Evolutionary conservation across 164 flowering plant species (phyloP), one percentile per base, ranked within the genome.

Genomic region (Nymphaea thermarum): DNA sequence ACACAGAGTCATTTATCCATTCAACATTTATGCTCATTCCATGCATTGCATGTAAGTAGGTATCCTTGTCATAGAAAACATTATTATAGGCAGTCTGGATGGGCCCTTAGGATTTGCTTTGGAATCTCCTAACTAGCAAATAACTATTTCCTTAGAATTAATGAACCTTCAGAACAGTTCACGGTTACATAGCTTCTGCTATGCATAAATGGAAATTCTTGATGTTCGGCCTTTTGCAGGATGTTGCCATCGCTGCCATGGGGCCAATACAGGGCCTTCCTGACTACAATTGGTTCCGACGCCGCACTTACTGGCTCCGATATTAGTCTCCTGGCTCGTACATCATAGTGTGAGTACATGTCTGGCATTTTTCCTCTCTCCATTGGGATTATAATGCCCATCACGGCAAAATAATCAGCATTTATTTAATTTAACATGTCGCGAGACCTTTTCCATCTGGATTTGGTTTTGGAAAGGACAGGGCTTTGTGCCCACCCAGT

Each of bases 261-360:
- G 64, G 64, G n/a, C 64, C 64, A 4, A 62, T 62, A 6, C 64
- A 62, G 42, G 42, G 64, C 1, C 64, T 62, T 62, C 64, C 64
- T 62, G 64, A 62, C n/a, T 62, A 62, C 64, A 62, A 62, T 17
- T 62, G 64, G 64, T 62, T 62, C 64, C 11, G 64, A 17, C 64
- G 64, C 17, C 64, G 64, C 12, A 62, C 64, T 17, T 62, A 62
- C 64, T 62, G 64, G 64, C 64, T 62, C 41, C 64, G 64, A 8
- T 62, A 62, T 17, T 62, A 62, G n/a, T 12, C 10, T 62, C 7
- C 64, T 17, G n/a, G 6, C 42, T 17, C 64, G 7, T 62, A 17
- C 6, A 25, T 15, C 41, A 4, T 2, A 5, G n/a, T 61, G 5
- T 61, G 17, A 16, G 6, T 61, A 6, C 6, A 17, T 62, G 64